Base-by-base conservation (phyloP, 768 basidiomycete genomes). In the Leccinum subtestaceum region DNA sequence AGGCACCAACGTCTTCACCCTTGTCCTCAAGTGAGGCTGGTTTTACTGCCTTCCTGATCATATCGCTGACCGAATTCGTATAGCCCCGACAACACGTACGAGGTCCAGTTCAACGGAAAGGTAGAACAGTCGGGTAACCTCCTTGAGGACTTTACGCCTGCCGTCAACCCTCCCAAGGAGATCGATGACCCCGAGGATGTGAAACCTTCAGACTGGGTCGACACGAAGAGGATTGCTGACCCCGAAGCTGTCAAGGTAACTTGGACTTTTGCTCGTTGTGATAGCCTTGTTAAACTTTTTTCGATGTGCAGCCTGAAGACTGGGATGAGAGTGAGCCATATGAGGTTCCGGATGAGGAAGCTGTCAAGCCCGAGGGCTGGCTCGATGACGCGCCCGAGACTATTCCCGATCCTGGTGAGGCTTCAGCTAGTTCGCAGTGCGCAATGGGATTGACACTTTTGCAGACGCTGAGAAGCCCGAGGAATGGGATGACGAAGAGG, bases 401-500 rank as follows among this genome's bases (percentile, higher is more conserved):
- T 51, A 82, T 97, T 67, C 84, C 94, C 51, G 97, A 99, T 70
- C 96, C 97, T 60, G 89, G 89, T 90, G 61, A 63, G 78, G 66
- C 19, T 45, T 21, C 34, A 52, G 27, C 36, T 34, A n/a, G 45
- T 52, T 8, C 15, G 49, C 3, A 40, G 61, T 36, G 50, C n/a
- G 25, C 19, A 15, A 50, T 29, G 40, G n/a, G n/a, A 43, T 52
- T 60, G 47, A 59, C 31, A 10, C 32, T 3, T 64, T 2, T 58
- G 43, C 3, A 85, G 91, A 93, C 63, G 85, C 91, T 43, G 84
- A 88, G 75, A 98, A 97, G 80, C 97, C 97, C 6, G 97, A 99
- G 72, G 97, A 99, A 75, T 99, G 97, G 97, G 95, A 97, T 68
- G 96, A 98, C 67, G 97, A 98, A 71, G 97, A 98, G 73, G 96